Evolutionary conservation across 1,284 basidiomycete species (phyloP).

Genomic region (Ceratobasidium sp.): DNA sequence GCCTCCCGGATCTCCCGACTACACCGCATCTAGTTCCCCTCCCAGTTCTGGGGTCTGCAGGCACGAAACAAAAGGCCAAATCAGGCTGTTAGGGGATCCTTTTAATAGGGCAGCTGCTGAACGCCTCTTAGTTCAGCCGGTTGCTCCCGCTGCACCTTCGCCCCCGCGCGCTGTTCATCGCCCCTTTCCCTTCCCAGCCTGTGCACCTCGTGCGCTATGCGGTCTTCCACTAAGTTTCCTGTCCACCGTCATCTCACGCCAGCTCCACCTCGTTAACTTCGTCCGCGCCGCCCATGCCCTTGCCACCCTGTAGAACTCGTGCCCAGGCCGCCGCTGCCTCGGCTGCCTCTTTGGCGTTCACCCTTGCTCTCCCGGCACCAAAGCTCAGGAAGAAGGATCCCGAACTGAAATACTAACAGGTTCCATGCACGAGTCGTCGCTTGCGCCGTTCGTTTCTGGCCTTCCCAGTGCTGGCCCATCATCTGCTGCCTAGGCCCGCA

Average conservation of each 20-base stretch:
- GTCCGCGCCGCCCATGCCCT: conserved; percentile 68
- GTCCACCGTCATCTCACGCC: conserved; percentile 41
- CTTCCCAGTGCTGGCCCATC: conserved; percentile 38
- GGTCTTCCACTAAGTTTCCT: conserved; percentile 55
- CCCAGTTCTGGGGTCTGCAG: no score
- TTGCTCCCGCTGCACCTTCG: conserved; percentile 19
- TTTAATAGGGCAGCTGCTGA: no score
- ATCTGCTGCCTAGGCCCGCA: conserved; percentile 48
- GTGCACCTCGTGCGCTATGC: conserved; percentile 40
- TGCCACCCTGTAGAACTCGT: conserved; percentile 78
- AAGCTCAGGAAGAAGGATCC: conserved; percentile 50
- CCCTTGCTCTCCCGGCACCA: conserved; percentile 55
- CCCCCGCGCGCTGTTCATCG: conserved; percentile 33
- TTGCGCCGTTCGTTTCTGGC: conserved; percentile 44
- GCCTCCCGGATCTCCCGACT: no score
- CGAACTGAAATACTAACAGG: conserved; percentile 28
- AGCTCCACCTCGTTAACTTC: conserved; percentile 66
- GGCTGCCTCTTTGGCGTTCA: conserved; percentile 69
- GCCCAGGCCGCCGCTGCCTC: conserved; percentile 84
- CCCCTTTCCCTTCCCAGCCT: conserved; percentile 57
- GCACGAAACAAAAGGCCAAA: no score
- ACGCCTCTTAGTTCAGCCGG: conserved; percentile 54
- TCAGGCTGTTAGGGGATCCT: no score
- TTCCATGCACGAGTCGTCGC: conserved; percentile 46
- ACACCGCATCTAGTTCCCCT: no score